phyloP scores from a whole-genome alignment of 306 rosid genomes.

The Cicer yamashitae region DNA sequence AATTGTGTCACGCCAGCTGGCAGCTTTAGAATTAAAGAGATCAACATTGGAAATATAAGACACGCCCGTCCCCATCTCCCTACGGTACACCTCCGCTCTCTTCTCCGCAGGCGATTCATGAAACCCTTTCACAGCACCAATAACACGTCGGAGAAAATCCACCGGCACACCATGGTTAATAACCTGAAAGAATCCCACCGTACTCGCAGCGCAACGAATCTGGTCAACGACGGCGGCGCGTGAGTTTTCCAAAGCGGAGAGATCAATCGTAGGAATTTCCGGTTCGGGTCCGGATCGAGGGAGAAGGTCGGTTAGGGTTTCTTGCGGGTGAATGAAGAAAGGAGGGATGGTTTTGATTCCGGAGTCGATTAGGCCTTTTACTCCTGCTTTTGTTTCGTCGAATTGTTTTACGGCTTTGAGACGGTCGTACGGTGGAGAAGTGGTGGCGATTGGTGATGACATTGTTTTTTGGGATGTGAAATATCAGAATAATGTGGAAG shows the following conservation, averaged over 20 bases:
- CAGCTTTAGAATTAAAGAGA: conserved; percentile 53
- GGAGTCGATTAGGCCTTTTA: conserved; percentile 69
- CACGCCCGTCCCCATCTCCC: conserved; percentile 43
- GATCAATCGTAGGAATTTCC: conserved; percentile 59
- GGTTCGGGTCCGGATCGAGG: conserved; percentile 28
- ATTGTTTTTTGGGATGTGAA: neutral
- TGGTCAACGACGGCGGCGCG: conserved; percentile 43
- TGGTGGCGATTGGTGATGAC: conserved; percentile 23
- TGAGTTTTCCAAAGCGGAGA: conserved; percentile 40
- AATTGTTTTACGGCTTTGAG: conserved; percentile 59
- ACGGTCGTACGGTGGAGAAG: conserved; percentile 46
- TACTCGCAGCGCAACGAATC: conserved; percentile 55
- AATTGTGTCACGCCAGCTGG: conserved; percentile 82
- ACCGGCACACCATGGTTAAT: conserved; percentile 59
- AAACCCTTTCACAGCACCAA: conserved; percentile 47
- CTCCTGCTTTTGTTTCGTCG: conserved; percentile 69
- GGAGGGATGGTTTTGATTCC: conserved; percentile 60
- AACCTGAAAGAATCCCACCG: conserved; percentile 67
- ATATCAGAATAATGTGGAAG: too few species aligned
- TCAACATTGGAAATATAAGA: conserved; percentile 60
- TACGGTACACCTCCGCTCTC: conserved; percentile 55
- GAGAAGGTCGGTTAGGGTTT: conserved; percentile 47
- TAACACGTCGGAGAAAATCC: conserved; percentile 41
- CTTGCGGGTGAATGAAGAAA: conserved; percentile 67
- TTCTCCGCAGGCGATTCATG: conserved; percentile 64